Percentiles rank a stretch among this genome's conserved stretches.
These are phyloP conservation scores for Fusarium pseudograminearum DNA, from an alignment of 2,329 filamentous ascomycete species.

Conservation along the genomic window DNA sequence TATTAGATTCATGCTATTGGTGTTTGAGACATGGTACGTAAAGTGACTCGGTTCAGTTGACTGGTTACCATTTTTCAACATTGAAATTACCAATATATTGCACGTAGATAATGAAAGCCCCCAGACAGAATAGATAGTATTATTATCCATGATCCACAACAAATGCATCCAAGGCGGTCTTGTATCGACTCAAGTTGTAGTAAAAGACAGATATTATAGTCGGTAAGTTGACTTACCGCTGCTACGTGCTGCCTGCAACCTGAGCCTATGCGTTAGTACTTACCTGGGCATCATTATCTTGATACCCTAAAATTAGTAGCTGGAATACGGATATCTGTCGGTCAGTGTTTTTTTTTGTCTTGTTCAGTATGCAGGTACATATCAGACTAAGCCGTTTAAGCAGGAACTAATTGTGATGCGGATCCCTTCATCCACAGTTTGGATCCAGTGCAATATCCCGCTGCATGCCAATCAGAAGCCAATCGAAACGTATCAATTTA, in stretches of 20 bases:
- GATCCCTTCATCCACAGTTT: slow-evolving; percentile 33
- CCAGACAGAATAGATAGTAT: background rate
- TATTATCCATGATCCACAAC: background rate
- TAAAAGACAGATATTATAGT: slow-evolving; percentile 5
- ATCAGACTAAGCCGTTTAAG: slow-evolving; percentile 26
- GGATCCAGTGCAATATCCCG: slow-evolving; percentile 38
- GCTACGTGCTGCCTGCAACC: background rate
- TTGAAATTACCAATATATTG: slow-evolving; percentile 19
- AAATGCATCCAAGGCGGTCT: background rate
- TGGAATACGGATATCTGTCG: background rate
- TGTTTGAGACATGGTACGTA: slow-evolving; percentile 21
- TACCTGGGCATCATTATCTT: slow-evolving; percentile 11
- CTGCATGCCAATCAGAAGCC: slow-evolving; percentile 35
- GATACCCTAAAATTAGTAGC: slow-evolving; percentile 21
- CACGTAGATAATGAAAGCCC: background rate
- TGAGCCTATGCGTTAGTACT: background rate
- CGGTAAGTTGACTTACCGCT: background rate
- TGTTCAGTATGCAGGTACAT: slow-evolving; percentile 5
- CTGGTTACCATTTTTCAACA: slow-evolving; percentile 9
- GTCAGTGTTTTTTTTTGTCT: background rate
- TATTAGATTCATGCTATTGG: slow-evolving; percentile 4
- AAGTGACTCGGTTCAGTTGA: slow-evolving; percentile 12
- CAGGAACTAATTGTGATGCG: slow-evolving; percentile 28
- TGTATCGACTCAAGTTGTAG: background rate
- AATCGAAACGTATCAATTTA: slow-evolving; percentile 5